Evolutionary conservation across 1,284 basidiomycete species (phyloP).

Genomic region (Apiotrichum brassicae): DNA sequence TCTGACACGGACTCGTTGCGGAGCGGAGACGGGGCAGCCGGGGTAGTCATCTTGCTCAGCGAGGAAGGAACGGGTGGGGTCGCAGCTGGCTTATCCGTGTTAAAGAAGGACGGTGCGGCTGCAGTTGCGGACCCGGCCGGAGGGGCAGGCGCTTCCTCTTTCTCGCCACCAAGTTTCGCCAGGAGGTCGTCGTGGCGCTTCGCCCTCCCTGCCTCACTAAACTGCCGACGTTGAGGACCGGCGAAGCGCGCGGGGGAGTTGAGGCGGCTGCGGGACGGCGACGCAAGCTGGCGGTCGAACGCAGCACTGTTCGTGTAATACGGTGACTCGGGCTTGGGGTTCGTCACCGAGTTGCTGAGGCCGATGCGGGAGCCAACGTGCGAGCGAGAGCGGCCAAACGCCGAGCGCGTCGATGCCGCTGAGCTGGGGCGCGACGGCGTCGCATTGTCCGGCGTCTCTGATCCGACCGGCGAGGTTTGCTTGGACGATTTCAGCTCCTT

Average conservation of each 20-base stretch:
- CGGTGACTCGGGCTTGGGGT: slow-evolving; percentile 6
- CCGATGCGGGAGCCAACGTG: slow-evolving; percentile 1
- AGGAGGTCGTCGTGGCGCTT: slow-evolving; percentile 18
- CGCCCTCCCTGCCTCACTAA: slow-evolving; percentile 10
- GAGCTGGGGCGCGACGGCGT: not conserved
- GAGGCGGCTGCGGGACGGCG: slow-evolving; percentile 4
- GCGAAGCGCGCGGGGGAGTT: slow-evolving; percentile 4
- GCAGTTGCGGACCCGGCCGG: not conserved
- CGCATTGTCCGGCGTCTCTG: not conserved
- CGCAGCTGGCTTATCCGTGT: not conserved
- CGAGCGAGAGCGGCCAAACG: slow-evolving; percentile 1
- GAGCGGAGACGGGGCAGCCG: not conserved
- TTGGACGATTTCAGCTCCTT: no score
- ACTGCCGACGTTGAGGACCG: slow-evolving; percentile 3
- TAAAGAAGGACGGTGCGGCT: not conserved
- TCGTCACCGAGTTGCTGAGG: not conserved
- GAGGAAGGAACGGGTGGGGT: no score
- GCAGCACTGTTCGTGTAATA: slow-evolving; percentile 7
- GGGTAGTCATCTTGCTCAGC: not conserved
- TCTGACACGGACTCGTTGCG: not conserved
- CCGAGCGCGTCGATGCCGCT: not conserved
- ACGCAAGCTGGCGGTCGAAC: slow-evolving; percentile 7
- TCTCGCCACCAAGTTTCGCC: slow-evolving; percentile 9
- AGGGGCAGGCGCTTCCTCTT: not conserved
- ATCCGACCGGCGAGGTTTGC: not conserved